phyloP scores from a whole-genome alignment of 225 moss, liverwort and hornwort genomes.

The Marchantia polymorpha region DNA sequence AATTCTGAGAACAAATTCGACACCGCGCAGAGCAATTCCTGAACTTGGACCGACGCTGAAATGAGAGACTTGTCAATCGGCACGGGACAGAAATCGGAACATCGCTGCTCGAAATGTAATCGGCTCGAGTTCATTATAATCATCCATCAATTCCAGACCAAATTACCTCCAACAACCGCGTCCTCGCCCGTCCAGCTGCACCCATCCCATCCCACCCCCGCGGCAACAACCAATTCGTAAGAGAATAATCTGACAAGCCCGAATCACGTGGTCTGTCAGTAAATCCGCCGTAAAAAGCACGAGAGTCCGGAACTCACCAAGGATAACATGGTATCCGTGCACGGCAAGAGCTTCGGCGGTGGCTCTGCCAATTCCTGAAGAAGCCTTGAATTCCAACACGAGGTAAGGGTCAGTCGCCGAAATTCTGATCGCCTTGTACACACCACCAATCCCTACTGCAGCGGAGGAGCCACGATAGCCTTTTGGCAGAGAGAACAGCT shows the following conservation, averaged over 20 bases:
- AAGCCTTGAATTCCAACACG: slow-evolving; percentile 48
- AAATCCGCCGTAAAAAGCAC: neutral
- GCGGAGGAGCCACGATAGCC: neutral
- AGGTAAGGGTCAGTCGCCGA: neutral
- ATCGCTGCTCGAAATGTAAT: neutral
- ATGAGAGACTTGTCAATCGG: neutral
- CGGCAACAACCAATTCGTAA: neutral
- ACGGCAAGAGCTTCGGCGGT: slow-evolving; percentile 76
- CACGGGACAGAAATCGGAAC: neutral
- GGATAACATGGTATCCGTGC: slow-evolving; percentile 75
- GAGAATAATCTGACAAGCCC: too few relatives aligned
- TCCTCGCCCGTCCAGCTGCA: slow-evolving; percentile 60
- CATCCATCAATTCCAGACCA: neutral
- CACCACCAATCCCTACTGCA: neutral
- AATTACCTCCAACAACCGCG: slow-evolving; percentile 44
- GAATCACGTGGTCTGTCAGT: neutral
- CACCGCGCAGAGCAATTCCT: neutral
- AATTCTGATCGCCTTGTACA: neutral
- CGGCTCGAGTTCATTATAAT: neutral
- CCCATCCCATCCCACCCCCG: slow-evolving; percentile 15
- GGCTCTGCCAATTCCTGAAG: slow-evolving; percentile 87
- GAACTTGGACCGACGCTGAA: too few relatives aligned
- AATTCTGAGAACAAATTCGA: neutral
- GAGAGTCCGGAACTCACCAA: slow-evolving; percentile 43
- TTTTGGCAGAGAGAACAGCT: neutral